phyloP scores from a whole-genome alignment of 768 basidiomycete genomes.

The Mycena crocata region DNA sequence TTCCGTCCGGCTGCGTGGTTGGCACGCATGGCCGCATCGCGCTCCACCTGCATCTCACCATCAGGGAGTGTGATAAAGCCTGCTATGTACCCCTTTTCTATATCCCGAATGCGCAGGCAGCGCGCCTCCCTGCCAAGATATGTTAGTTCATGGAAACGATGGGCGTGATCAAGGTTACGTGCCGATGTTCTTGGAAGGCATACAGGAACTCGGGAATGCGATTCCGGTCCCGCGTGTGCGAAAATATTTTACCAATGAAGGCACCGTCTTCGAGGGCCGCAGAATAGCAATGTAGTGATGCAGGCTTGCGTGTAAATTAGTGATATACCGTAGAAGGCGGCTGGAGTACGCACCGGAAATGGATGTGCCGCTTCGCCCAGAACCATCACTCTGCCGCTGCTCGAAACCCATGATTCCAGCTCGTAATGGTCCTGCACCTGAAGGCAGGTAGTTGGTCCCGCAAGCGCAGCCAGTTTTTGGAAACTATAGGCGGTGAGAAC shows the following conservation, averaged over 20 bases:
- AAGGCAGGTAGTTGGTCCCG: constrained; percentile 5
- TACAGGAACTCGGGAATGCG: constrained; percentile 25
- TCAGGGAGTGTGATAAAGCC: constrained; percentile 12
- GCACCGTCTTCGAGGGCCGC: constrained; percentile 19
- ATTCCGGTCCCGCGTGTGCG: constrained; percentile 13
- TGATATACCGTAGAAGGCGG: background rate
- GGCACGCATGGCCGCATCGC: constrained; percentile 8
- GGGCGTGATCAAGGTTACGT: too few relatives aligned
- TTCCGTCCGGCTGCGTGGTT: background rate
- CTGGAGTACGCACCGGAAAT: constrained; percentile 14
- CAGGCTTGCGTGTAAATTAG: background rate
- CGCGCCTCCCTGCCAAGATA: constrained; percentile 2
- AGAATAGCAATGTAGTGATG: background rate
- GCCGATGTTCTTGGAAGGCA: constrained; percentile 26
- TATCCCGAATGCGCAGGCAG: background rate
- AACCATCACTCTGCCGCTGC: constrained; percentile 19
- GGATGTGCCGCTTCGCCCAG: constrained; percentile 29
- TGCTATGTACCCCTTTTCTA: constrained; percentile 8
- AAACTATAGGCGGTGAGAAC: background rate
- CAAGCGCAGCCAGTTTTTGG: constrained; percentile 12
- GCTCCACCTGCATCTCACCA: background rate
- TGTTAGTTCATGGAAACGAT: too few relatives aligned
- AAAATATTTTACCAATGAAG: constrained; percentile 28
- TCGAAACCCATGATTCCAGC: constrained; percentile 24
- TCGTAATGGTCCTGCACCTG: constrained; percentile 8